phyloP scores from a whole-genome alignment of 768 basidiomycete species.

The Lentinus brumalis region DNA sequence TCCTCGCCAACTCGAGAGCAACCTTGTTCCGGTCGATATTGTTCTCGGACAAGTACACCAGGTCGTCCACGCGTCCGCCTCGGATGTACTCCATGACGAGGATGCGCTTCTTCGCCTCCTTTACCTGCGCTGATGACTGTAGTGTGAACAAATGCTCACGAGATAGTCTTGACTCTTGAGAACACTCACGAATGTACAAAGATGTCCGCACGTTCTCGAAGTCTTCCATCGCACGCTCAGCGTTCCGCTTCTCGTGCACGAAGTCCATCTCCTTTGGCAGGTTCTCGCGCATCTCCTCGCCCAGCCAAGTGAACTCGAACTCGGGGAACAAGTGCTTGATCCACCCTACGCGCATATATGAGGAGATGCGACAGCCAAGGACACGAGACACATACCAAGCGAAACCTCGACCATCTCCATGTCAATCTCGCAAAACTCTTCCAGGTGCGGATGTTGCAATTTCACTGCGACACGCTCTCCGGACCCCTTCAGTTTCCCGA shows the following conservation, averaged over 20 bases:
- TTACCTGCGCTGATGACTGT: slow-evolving; percentile 50
- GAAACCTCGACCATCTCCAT: slow-evolving; percentile 82
- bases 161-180: slow-evolving; percentile 20
- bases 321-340: slow-evolving; percentile 94
- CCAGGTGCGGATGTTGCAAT: slow-evolving; percentile 91
- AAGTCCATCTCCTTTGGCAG: slow-evolving; percentile 96
- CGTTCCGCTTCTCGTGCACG: slow-evolving; percentile 84
- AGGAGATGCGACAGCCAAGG: neutral
- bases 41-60: slow-evolving; percentile 77
- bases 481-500: slow-evolving; percentile 69
- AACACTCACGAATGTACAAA: slow-evolving; percentile 68
- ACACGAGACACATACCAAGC: slow-evolving; percentile 46
- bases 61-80: slow-evolving; percentile 87
- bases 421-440: slow-evolving; percentile 91
- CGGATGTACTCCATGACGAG: slow-evolving; percentile 95
- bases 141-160: neutral
- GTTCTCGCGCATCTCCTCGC: slow-evolving; percentile 93
- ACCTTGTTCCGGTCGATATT: slow-evolving; percentile 94
- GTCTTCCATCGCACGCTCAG: slow-evolving; percentile 66
- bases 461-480: slow-evolving; percentile 87
- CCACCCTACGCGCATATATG: slow-evolving; percentile 50
- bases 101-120: slow-evolving; percentile 80
- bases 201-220: slow-evolving; percentile 75
- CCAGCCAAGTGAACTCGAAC: slow-evolving; percentile 90
- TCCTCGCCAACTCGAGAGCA: slow-evolving; percentile 83